Base-by-base conservation (phyloP, 768 basidiomycete genomes). In the Infundibulicybe gibba region DNA sequence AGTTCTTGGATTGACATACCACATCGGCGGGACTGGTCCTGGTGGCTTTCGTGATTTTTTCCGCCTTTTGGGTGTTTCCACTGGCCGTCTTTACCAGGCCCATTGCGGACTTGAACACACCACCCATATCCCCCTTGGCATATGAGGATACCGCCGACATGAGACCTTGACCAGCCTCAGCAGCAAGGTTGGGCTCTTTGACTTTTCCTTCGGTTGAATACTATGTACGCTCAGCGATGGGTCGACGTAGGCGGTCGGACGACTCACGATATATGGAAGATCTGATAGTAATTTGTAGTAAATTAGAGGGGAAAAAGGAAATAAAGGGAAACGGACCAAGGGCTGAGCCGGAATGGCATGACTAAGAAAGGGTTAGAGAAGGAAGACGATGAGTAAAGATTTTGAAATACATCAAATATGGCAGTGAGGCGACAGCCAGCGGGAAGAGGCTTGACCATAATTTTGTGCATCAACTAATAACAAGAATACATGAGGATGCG, bases 171-270 rank as follows among this genome's bases (percentile, higher is more conserved):
- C 93, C 94, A 3, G 94, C 94, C 60, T 90, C 93, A 8, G 84
- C 77, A 10, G 84, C 83, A 13, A 93, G 68, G 60, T 97, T 94
- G 31, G 94, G 93, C 61, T 97, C 93, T 64, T 97, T 97, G 61
- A 97, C 69, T 60, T 90, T 93, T 41, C 94, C 94, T 68, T 97
- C 92, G 6, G 93, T 95, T 16, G 92, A 92, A 67, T 97, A 97
- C 83, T 89, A 50, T 31, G 15, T 38, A 14, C 47, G 11, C 40
- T 44, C 32, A 47, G 12, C 42, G 32, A 30, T 30, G 19, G 16
- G 45, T 25, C 37, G 38, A 45, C 33, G 13, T 15, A 46, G 38
- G 41, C 13, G 19, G 45, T 25, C 20, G 15, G 46, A 32, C 15
- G 19, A 50, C 73, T 33, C 64, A 87, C 84, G 33, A 80, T 73